Percentiles rank a stretch among this genome's conserved stretches.
These are phyloP conservation scores for Globisporangium barbulae DNA, from an alignment of 352 stramenopile species.

Conservation along the genomic window DNA sequence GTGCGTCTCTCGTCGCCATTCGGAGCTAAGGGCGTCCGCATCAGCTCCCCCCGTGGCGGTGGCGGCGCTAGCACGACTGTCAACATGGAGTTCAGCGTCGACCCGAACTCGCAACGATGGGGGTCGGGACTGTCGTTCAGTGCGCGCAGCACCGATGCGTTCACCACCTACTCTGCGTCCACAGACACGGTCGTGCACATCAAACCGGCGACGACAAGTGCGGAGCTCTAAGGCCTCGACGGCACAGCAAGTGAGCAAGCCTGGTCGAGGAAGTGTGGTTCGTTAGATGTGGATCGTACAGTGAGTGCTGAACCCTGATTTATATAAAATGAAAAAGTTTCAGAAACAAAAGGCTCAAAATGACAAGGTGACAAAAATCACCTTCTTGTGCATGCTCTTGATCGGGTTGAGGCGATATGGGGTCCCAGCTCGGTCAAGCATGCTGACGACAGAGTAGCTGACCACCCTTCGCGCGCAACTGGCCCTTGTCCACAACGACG, in stretches of 20 bases:
- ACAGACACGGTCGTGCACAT: constrained; percentile 6
- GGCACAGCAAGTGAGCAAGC: not conserved
- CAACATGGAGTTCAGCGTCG: constrained; percentile 16
- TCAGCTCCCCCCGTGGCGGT: constrained; percentile 10
- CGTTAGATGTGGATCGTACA: not conserved
- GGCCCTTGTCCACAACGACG: too few relatives aligned
- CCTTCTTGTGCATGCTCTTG: too few relatives aligned
- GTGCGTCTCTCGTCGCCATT: constrained; percentile 19
- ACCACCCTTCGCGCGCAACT: too few relatives aligned
- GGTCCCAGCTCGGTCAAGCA: too few relatives aligned
- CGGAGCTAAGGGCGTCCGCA: constrained; percentile 10
- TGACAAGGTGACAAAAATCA: too few relatives aligned
- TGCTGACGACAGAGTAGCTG: too few relatives aligned
- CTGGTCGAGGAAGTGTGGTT: not conserved
- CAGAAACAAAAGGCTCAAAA: too few relatives aligned
- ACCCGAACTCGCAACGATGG: constrained; percentile 2
- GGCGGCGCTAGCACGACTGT: not conserved
- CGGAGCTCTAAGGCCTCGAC: constrained; percentile 3
- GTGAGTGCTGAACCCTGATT: not conserved
- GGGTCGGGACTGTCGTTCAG: not conserved
- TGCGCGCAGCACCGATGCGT: not conserved
- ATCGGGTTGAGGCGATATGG: too few relatives aligned
- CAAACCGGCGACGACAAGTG: not conserved
- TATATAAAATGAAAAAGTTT: not conserved
- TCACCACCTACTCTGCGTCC: not conserved